Base-by-base conservation (phyloP, 495 filamentous ascomycete species). In the Penicillium turbatum region DNA sequence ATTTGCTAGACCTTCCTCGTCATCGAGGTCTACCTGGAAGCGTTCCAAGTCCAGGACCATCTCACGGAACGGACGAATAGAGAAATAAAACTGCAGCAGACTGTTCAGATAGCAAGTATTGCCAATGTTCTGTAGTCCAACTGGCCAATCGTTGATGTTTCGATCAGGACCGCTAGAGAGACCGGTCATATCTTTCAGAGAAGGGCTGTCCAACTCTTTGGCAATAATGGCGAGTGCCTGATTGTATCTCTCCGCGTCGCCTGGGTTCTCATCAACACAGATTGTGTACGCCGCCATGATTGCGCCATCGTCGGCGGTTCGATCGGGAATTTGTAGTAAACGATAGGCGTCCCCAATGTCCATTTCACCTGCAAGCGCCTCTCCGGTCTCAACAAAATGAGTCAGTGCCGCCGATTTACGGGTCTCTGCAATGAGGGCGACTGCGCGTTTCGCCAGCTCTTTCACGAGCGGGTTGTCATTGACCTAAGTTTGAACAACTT, bases 31-130 rank as follows among this genome's bases (percentile, higher is more conserved):
- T 68, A 88, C 83, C 53, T 83, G 81, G 49, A 82, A 79, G 30
- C 80, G 68, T 31, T 95, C 83, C 53, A 86, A 85, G 31, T 87
- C 72, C 43, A 95, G 70, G 5, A 95, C 83, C 64, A 97, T 80
- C 13, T 95, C 79, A 27, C 92, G 82, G 34, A 95, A 79, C 6
- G 90, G 85, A 47, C 83, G 86, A 36, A 99, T 80, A 1, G 91
- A 90, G 64, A 93, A 97, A 64, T 95, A 91, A 61, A 95, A 97
- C 61, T 99, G 93, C 11, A 99, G 72, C 29, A 99, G 79, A 66
- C 93, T 97, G 72, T 97, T 97, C 35, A 99, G 80, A 60, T 99
- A 99, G 68, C 93, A 99, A 1, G 93, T 99, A 58, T 97, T 97
- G 37, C 92, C 90, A 55, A 97, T 92, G 57, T 97, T 99, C 37